Percentiles rank a stretch among this genome's conserved stretches.
These are phyloP conservation scores for Dactylellina cionopaga DNA, from an alignment of 2,329 filamentous ascomycete genomes.

Conservation along the genomic window DNA sequence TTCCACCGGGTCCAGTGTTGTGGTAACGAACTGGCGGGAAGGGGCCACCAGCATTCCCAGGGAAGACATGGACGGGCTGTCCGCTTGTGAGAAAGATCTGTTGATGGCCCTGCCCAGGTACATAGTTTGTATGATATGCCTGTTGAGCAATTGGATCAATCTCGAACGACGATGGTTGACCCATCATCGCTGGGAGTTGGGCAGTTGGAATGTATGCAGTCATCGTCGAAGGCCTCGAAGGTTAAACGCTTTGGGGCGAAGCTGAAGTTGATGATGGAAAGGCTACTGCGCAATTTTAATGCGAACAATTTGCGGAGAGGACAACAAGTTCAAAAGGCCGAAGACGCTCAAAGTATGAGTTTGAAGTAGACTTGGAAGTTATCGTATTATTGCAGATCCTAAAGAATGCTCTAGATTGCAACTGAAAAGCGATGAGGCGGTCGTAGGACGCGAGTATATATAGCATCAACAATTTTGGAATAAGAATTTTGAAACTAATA, in stretches of 20 bases:
- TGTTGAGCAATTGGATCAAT: conserved; percentile 27
- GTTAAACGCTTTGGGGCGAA: conserved; percentile 8
- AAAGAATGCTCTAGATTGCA: background rate
- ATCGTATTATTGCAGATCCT: background rate
- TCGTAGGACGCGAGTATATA: conserved; percentile 19
- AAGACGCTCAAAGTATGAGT: too few relatives aligned
- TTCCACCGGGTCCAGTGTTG: background rate
- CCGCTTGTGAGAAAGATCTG: conserved; percentile 26
- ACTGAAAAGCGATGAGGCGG: conserved; percentile 23
- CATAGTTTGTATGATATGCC: conserved; percentile 6
- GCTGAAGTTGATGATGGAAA: background rate
- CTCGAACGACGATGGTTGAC: conserved; percentile 6
- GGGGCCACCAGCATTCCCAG: background rate
- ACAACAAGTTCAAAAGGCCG: too few relatives aligned
- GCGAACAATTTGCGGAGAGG: conserved; percentile 9
- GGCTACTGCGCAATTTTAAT: background rate
- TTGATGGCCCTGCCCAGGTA: conserved; percentile 10
- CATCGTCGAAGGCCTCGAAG: too few relatives aligned
- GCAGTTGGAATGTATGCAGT: conserved; percentile 16
- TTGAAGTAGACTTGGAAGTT: background rate
- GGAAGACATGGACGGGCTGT: conserved; percentile 25
- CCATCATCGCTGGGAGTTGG: conserved; percentile 21
- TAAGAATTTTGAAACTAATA: background rate
- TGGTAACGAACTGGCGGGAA: conserved; percentile 17
- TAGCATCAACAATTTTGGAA: background rate